Evolutionary conservation across 2,329 filamentous ascomycete genomes (phyloP).

Genomic region (Herpotrichia juniperi): DNA sequence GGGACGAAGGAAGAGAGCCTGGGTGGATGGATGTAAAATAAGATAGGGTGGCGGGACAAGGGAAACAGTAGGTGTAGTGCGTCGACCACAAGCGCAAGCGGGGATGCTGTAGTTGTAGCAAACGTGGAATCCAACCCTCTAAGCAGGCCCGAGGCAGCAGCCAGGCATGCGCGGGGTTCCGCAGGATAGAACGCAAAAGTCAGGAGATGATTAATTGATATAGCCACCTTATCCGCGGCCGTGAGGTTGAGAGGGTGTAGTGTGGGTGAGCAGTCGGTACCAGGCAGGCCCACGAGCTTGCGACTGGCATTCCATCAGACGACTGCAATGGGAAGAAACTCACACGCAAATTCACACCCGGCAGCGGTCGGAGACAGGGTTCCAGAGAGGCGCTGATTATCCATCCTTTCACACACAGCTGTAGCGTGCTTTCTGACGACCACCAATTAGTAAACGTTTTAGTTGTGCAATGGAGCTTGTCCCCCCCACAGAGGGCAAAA

Average conservation of each 20-base stretch:
- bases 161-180: neutral
- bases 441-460: conserved; percentile 15
- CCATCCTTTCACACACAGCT: neutral
- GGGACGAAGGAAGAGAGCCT: neutral
- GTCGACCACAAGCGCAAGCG: conserved; percentile 5
- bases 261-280: neutral
- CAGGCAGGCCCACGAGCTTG: no score
- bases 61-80: conserved; percentile 12
- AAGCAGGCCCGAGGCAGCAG: conserved; percentile 7
- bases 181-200: neutral
- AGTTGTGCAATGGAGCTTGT: conserved; percentile 2
- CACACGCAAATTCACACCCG: conserved; percentile 2
- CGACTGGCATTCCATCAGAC: no score
- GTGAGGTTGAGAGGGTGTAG: conserved; percentile 5
- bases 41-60: conserved; percentile 10
- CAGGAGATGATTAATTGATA: conserved; percentile 15
- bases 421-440: neutral
- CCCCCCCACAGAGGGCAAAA: conserved; percentile 15
- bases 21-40: conserved; percentile 5
- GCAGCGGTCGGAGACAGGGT: conserved; percentile 4
- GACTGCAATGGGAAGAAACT: no score
- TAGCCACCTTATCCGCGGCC: conserved; percentile 21
- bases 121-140: neutral
- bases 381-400: neutral
- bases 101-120: conserved; percentile 4